Conservation (phyloP, 345 rosid species). For the Eucalyptus curtisii region DNA sequence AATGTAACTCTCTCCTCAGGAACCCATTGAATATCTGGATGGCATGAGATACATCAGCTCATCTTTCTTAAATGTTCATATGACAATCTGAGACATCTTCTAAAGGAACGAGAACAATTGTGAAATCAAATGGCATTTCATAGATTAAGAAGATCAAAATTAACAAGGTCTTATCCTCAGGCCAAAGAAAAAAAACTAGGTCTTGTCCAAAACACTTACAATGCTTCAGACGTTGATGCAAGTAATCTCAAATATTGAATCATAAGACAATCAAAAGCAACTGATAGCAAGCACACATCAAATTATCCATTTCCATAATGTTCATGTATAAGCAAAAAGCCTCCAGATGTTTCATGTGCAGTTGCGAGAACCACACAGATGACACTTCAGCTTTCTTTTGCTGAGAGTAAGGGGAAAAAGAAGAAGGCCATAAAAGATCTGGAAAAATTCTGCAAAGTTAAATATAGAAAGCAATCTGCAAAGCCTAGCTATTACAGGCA, state of each 20-base stretch:
- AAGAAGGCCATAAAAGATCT: background rate
- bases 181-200: background rate
- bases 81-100: background rate
- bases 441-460: background rate
- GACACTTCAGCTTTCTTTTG: background rate
- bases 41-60: background rate
- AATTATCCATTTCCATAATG: background rate
- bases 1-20: conserved; percentile 72
- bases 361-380: background rate
- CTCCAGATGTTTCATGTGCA: background rate
- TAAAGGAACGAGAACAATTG: background rate
- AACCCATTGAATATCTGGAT: conserved; percentile 67
- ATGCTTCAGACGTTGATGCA: background rate
- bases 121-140: background rate
- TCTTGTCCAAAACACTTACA: background rate
- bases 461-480: background rate
- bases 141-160: background rate
- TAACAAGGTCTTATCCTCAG: background rate
- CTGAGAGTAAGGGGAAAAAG: background rate
- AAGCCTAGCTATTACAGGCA: background rate
- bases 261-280: background rate
- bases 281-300: background rate
- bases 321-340: background rate
- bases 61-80: background rate
- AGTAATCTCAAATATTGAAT: background rate